Conservation (phyloP, 495 filamentous ascomycete species). For the Aspergillus funiculosus region DNA sequence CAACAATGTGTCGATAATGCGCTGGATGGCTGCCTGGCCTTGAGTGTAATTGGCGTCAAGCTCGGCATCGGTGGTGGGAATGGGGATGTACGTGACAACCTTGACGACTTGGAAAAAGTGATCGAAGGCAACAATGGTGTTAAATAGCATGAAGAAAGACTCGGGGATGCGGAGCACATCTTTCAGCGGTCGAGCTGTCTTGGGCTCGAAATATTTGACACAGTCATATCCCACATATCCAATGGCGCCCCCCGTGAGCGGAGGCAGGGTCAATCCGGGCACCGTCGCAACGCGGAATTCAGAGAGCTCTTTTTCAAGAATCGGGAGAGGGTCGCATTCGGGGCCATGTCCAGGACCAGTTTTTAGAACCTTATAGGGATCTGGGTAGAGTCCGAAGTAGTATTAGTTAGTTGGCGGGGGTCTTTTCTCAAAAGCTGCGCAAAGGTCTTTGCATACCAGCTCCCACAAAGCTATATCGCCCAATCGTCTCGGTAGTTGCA, state of each 20-base stretch:
- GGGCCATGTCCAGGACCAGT: conserved; percentile 84
- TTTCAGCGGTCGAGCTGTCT: conserved; percentile 77
- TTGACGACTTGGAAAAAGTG: conserved; percentile 90
- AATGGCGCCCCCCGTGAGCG: conserved; percentile 84
- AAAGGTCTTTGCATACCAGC: conserved; percentile 52
- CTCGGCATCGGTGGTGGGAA: conserved; percentile 43
- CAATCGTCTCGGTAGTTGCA: conserved; percentile 82
- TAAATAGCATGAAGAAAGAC: conserved; percentile 94
- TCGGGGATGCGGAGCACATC: conserved; percentile 86
- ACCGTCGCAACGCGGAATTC: conserved; percentile 71
- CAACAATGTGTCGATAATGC: conserved; percentile 62
- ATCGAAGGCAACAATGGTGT: conserved; percentile 92
- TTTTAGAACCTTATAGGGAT: conserved; percentile 77
- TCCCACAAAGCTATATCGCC: conserved; percentile 91
- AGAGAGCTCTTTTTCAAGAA: conserved; percentile 71
- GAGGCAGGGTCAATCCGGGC: conserved; percentile 73
- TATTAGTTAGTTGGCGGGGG: conserved; percentile 5
- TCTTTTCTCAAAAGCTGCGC: too few relatives aligned
- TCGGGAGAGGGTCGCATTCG: conserved; percentile 72
- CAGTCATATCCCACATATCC: conserved; percentile 98
- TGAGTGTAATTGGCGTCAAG: conserved; percentile 57
- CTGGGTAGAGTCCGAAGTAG: conserved; percentile 30
- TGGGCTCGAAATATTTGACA: conserved; percentile 94
- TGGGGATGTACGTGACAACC: conserved; percentile 78
- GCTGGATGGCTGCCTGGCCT: conserved; percentile 55